These are phyloP conservation scores for Phycomyces blakesleeanus DNA, from an alignment of 192 early-diverging fungal genomes.

Conservation along the genomic window DNA sequence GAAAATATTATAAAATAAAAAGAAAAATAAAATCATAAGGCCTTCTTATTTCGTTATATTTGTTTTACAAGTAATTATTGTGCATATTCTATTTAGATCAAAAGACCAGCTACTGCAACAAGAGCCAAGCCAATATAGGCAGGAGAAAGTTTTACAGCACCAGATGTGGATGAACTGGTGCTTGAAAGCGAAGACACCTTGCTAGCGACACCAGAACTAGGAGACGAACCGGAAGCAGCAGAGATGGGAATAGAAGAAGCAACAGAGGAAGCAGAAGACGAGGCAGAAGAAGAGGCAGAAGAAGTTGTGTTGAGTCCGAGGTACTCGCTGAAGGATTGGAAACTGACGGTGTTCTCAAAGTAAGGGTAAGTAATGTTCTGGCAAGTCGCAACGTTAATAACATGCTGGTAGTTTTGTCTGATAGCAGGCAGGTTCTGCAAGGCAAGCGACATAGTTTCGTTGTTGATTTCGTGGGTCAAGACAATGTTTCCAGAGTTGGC, in stretches of 20 bases:
- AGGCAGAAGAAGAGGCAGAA: background rate
- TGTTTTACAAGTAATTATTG: too few relatives aligned
- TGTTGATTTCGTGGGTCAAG: constrained; percentile 38
- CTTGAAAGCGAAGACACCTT: background rate
- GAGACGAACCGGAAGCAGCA: constrained; percentile 9
- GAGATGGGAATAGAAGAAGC: background rate
- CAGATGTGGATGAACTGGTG: too few relatives aligned
- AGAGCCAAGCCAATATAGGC: too few relatives aligned
- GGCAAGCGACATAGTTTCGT: constrained; percentile 35
- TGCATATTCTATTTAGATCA: too few relatives aligned
- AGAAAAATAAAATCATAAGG: too few relatives aligned
- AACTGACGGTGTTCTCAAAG: constrained; percentile 19
- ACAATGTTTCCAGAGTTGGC: constrained; percentile 31
- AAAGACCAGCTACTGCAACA: too few relatives aligned
- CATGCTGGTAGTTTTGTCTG: constrained; percentile 26
- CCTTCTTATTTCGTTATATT: too few relatives aligned
- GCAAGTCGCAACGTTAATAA: constrained; percentile 31
- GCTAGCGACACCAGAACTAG: background rate
- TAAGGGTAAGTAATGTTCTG: constrained; percentile 36
- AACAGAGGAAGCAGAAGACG: background rate
- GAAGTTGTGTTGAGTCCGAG: background rate
- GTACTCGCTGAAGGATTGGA: background rate
- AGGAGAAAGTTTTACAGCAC: too few relatives aligned
- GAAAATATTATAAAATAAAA: too few relatives aligned
- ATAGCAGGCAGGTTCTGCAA: constrained; percentile 35